Evolutionary conservation across 1,284 basidiomycete species (phyloP).

Genomic region (Somion occarium): DNA sequence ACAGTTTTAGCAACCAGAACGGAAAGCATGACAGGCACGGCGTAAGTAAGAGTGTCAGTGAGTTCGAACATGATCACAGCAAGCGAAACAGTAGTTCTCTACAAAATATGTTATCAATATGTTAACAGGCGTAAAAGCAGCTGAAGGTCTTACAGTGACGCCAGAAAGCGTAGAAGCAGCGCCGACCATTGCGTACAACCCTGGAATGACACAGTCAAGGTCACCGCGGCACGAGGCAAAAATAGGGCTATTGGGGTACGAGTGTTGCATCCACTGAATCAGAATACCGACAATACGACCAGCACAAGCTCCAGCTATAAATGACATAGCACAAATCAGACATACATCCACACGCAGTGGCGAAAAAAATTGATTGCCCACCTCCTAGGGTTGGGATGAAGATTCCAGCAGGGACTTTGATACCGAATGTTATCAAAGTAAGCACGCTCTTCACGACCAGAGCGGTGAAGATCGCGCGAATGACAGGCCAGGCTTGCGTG

Average conservation of each 20-base stretch:
- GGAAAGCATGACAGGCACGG: constrained; percentile 90
- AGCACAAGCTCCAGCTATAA: constrained; percentile 85
- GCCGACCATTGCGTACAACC: constrained; percentile 90
- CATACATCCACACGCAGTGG: neutral
- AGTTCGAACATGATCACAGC: constrained; percentile 98
- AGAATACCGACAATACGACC: constrained; percentile 85
- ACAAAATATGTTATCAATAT: no score
- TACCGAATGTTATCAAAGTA: constrained; percentile 92
- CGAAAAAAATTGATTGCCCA: constrained; percentile 7
- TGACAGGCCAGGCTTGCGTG: constrained; percentile 62
- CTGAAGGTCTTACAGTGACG: constrained; percentile 80
- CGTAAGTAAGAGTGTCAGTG: constrained; percentile 91
- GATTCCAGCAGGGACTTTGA: constrained; percentile 92
- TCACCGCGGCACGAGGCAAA: constrained; percentile 68
- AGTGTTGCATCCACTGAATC: constrained; percentile 77
- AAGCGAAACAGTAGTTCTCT: constrained; percentile 87
- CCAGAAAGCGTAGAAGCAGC: constrained; percentile 87
- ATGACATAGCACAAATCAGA: neutral
- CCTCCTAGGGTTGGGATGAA: constrained; percentile 92
- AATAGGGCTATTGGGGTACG: constrained; percentile 55
- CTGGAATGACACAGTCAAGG: constrained; percentile 72
- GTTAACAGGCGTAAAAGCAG: no score
- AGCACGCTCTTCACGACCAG: constrained; percentile 80
- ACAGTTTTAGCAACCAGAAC: constrained; percentile 92
- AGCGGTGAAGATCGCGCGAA: constrained; percentile 65